These are phyloP conservation scores for Microascus cirrosus DNA, from an alignment of 2,329 filamentous ascomycete species.

Conservation along the genomic window DNA sequence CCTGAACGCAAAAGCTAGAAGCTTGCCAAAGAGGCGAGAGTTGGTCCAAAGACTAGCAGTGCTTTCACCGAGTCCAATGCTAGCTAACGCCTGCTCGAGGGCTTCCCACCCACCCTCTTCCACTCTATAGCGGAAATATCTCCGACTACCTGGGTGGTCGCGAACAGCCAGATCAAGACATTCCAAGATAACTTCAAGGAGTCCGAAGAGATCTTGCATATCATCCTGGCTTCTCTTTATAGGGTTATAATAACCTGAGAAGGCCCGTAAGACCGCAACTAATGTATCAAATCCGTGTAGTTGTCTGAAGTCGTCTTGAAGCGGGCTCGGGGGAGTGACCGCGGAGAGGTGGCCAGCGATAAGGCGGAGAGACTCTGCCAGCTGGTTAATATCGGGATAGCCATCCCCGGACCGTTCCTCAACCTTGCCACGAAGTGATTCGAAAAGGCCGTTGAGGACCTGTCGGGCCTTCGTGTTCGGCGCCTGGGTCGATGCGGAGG, in stretches of 20 bases:
- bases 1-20: constrained; percentile 71
- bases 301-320: constrained; percentile 75
- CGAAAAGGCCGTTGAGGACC: constrained; percentile 43
- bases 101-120: constrained; percentile 69
- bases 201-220: constrained; percentile 52
- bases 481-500: constrained; percentile 44
- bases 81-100: constrained; percentile 61
- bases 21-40: constrained; percentile 68
- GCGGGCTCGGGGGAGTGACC: constrained; percentile 29
- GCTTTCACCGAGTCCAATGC: constrained; percentile 52
- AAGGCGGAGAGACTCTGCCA: constrained; percentile 47
- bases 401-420: constrained; percentile 21
- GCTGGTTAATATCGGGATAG: constrained; percentile 35
- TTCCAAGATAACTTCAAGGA: constrained; percentile 61
- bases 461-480: constrained; percentile 49
- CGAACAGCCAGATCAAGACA: constrained; percentile 66
- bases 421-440: constrained; percentile 25
- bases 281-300: constrained; percentile 68
- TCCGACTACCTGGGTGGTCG: constrained; percentile 73
- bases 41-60: constrained; percentile 58
- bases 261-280: constrained; percentile 55
- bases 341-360: constrained; percentile 53
- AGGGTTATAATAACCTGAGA: constrained; percentile 69
- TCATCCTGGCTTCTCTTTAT: constrained; percentile 48
- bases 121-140: constrained; percentile 72